Evolutionary conservation across 1,284 basidiomycete genomes (phyloP), one percentile per base, ranked within the genome.

Genomic region (Pseudozyma tsukubaensis): DNA sequence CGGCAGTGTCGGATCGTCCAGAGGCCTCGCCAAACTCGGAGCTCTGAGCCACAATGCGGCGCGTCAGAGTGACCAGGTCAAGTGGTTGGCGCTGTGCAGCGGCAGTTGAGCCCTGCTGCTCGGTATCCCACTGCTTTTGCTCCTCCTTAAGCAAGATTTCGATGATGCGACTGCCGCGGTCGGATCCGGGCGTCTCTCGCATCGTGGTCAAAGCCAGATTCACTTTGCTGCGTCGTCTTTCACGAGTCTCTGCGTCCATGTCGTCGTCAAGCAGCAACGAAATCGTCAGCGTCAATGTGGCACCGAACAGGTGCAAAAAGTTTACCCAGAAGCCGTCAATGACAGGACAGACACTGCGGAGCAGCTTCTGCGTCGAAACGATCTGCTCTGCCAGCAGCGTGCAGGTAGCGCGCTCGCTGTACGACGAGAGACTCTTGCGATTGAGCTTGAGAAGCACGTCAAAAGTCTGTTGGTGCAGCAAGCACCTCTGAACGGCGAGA

Each of bases 311-410:
- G 52, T 77, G 76, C 37, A 61, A 36, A 21, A 71, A 75, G 53
- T 79, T 77, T 62, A 77, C 64, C 60, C 69, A 76, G 50, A 80
- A 66, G 3, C 66, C 62, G 21, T 79, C 78, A 55, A 80, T 75
- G 35, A 80, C 63, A 16, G 76, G 66, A 42, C 76, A 79, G 0
- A 73, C 59, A 42, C 58, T 69, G 5, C 79, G 55, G 10, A 80
- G 39, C 54, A 59, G 54, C 55, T 62, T 77, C 47, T 73, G 76
- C 50, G 70, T 76, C 57, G 59, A 78, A 19, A 74, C 56, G 14
- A 78, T 75, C 59, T 64, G 59, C 50, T 74, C 68, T 16, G 79
- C 79, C 12, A 80, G 37, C 60, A 68, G 10, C 3, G 71, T 59
- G 29, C 77, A 79, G 1, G 68, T 66, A 8, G 53, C 53, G 4